These are phyloP conservation scores for Metarhizium robertsii DNA, from an alignment of 2,329 filamentous ascomycete species.

Conservation along the genomic window DNA sequence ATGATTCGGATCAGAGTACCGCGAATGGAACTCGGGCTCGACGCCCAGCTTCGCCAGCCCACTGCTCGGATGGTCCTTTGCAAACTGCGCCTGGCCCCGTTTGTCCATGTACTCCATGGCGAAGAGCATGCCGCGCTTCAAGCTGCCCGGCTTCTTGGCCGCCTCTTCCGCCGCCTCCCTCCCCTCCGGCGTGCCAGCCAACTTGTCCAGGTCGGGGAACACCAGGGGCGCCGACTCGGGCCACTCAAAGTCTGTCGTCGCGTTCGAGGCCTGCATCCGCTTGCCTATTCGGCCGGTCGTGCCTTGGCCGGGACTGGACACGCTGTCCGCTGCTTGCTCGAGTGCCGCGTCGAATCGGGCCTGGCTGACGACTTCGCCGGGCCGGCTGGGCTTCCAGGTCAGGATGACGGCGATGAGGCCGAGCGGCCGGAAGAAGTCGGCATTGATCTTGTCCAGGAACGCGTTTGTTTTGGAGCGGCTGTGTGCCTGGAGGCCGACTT, in stretches of 20 bases:
- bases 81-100: conserved; percentile 14
- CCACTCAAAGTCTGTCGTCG: conserved; percentile 26
- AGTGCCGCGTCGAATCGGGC: conserved; percentile 22
- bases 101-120: conserved; percentile 14
- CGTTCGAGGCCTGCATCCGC: conserved; percentile 26
- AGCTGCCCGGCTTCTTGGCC: conserved; percentile 1
- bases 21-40: conserved; percentile 15
- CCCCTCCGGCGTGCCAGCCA: background rate
- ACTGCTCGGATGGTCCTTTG: conserved; percentile 11
- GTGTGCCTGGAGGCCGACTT: conserved; percentile 30
- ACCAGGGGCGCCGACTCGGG: conserved; percentile 38
- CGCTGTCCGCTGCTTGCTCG: conserved; percentile 7
- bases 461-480: conserved; percentile 35
- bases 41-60: conserved; percentile 12
- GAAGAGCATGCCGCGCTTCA: conserved; percentile 7
- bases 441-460: conserved; percentile 47
- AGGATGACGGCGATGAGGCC: conserved; percentile 43
- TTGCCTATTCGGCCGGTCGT: background rate
- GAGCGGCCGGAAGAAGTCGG: conserved; percentile 45
- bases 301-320: background rate
- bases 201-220: conserved; percentile 33
- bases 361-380: conserved; percentile 14
- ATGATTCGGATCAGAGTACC: conserved; percentile 20
- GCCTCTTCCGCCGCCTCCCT: conserved; percentile 1
- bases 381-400: conserved; percentile 36